Evolutionary conservation across 768 basidiomycete genomes (phyloP).

Genomic region (Phanerochaete sordida): DNA sequence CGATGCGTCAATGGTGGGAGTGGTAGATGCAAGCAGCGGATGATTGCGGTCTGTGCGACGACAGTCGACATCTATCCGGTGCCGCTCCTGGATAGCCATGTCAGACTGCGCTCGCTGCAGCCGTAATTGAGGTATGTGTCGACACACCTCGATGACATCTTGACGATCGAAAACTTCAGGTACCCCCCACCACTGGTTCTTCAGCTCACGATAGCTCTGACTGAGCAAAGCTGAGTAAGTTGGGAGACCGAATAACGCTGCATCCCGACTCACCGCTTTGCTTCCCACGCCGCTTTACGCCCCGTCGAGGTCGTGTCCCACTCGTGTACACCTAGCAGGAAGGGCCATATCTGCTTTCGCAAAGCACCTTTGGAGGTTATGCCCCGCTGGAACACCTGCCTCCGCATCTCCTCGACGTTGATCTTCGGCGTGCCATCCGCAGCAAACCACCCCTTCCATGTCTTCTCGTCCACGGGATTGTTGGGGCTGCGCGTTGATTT

Average conservation of each 20-base stretch:
- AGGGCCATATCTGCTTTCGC: conserved; percentile 85
- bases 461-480: conserved; percentile 69
- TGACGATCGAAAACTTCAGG: conserved; percentile 78
- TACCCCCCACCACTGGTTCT: conserved; percentile 79
- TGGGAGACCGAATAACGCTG: background rate
- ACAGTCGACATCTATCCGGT: conserved; percentile 95
- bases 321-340: conserved; percentile 76
- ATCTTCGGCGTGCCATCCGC: conserved; percentile 64
- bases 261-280: conserved; percentile 45
- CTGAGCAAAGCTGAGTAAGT: conserved; percentile 33
- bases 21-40: conserved; percentile 64
- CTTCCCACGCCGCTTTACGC: conserved; percentile 56
- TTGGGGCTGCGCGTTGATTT: conserved; percentile 77
- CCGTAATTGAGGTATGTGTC: conserved; percentile 16
- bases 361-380: conserved; percentile 49
- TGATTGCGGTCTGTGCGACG: conserved; percentile 95
- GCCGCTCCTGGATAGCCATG: conserved; percentile 76
- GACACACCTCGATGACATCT: conserved; percentile 75
- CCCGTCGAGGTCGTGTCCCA: conserved; percentile 73
- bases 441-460: conserved; percentile 81
- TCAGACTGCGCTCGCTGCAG: conserved; percentile 1
- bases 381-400: conserved; percentile 78
- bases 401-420: conserved; percentile 62
- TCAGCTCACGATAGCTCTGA: conserved; percentile 64
- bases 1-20: conserved; percentile 37